Evolutionary conservation across 192 early-diverging fungal species (phyloP).

Genomic region (Umbelopsis sp.): DNA sequence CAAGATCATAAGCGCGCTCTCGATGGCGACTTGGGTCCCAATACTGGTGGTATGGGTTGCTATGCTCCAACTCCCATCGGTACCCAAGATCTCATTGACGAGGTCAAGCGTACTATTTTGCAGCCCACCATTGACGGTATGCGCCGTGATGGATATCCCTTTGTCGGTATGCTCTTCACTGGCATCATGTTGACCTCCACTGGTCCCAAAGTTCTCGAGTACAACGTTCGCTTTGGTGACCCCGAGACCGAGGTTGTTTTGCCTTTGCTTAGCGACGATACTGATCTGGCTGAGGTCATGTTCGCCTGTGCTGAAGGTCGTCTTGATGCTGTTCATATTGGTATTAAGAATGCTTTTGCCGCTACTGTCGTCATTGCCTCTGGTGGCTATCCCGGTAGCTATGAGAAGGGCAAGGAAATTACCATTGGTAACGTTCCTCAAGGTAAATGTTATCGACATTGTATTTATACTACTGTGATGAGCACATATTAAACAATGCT

Average conservation of each 20-base stretch:
- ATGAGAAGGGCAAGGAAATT: constrained; percentile 83
- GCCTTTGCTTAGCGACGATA: constrained; percentile 82
- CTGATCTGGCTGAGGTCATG: constrained; percentile 87
- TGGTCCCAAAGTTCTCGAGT: constrained; percentile 96
- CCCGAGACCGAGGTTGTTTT: constrained; percentile 97
- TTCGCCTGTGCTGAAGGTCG: constrained; percentile 87
- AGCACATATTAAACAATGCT: constrained; percentile 7
- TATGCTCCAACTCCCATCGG: constrained; percentile 96
- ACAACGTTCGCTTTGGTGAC: constrained; percentile 98
- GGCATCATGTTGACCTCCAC: constrained; percentile 93
- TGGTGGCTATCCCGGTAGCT: constrained; percentile 89
- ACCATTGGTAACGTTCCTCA: constrained; percentile 51
- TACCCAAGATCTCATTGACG: constrained; percentile 70
- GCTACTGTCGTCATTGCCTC: constrained; percentile 94
- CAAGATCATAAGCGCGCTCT: constrained; percentile 99
- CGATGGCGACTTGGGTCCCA: constrained; percentile 91
- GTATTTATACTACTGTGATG: not conserved
- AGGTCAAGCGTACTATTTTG: constrained; percentile 79
- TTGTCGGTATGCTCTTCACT: constrained; percentile 96
- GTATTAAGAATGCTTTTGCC: constrained; percentile 74
- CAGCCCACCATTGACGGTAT: constrained; percentile 95
- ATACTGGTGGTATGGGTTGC: constrained; percentile 99
- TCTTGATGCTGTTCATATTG: constrained; percentile 83
- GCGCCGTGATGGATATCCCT: constrained; percentile 92
- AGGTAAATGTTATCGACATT: constrained; percentile 31